These are phyloP conservation scores for Tolypocladium ophioglossoides DNA, from an alignment of 2,329 filamentous ascomycete genomes.

Conservation along the genomic window DNA sequence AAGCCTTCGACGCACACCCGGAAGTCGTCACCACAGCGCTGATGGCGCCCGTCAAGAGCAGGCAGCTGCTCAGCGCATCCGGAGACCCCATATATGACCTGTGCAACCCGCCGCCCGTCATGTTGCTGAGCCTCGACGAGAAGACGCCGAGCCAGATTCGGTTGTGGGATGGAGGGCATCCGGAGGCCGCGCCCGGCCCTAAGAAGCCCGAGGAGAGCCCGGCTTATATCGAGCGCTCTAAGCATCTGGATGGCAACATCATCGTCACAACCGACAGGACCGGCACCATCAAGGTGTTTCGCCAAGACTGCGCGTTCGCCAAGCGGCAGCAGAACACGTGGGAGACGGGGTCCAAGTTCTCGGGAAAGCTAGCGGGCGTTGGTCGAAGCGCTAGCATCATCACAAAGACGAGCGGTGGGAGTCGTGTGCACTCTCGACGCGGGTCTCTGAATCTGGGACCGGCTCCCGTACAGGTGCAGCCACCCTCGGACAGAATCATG, in stretches of 20 bases:
- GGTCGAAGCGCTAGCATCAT: slow-evolving; percentile 46
- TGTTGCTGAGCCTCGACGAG: slow-evolving; percentile 65
- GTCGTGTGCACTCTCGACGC: slow-evolving; percentile 37
- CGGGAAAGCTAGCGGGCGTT: slow-evolving; percentile 53
- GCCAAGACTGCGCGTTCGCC: slow-evolving; percentile 80
- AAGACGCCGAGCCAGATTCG: slow-evolving; percentile 30
- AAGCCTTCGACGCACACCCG: slow-evolving; percentile 84
- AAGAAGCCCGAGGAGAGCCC: slow-evolving; percentile 58
- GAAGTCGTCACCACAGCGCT: slow-evolving; percentile 83
- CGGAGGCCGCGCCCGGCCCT: slow-evolving; percentile 18
- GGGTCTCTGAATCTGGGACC: slow-evolving; percentile 37
- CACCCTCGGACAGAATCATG: slow-evolving; percentile 63
- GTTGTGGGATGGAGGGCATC: slow-evolving; percentile 23
- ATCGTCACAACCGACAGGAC: slow-evolving; percentile 83
- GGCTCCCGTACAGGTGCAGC: slow-evolving; percentile 18
- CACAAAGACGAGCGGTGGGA: slow-evolving; percentile 40
- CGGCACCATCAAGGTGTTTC: slow-evolving; percentile 86
- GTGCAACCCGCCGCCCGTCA: slow-evolving; percentile 89
- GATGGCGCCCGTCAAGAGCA: slow-evolving; percentile 70
- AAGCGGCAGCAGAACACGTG: slow-evolving; percentile 70
- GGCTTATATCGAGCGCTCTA: slow-evolving; percentile 64
- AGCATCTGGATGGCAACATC: slow-evolving; percentile 76
- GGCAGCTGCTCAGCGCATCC: slow-evolving; percentile 66
- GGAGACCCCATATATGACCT: slow-evolving; percentile 93
- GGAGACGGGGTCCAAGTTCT: slow-evolving; percentile 70